Conservation (phyloP, 129 eudicot species). For the Mikania micrantha region DNA sequence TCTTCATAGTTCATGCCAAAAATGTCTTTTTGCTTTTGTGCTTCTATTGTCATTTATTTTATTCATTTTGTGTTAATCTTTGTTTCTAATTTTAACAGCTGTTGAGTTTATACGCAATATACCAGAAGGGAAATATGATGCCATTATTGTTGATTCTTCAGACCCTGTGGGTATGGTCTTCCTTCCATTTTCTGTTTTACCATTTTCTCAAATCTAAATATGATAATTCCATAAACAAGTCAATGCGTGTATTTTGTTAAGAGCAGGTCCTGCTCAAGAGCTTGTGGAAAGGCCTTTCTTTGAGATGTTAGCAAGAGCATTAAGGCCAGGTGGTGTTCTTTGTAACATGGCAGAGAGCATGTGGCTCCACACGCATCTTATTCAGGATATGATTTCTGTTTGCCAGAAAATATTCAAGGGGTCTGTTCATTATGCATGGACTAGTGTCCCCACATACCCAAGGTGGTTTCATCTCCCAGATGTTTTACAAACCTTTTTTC, state of each 20-base stretch:
- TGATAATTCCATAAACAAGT: neutral
- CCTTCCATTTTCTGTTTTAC: neutral
- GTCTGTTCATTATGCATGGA: conserved; percentile 95
- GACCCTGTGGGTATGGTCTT: conserved; percentile 88
- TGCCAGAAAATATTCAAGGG: conserved; percentile 76
- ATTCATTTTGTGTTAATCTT: neutral
- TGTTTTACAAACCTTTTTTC: neutral
- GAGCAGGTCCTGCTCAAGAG: conserved; percentile 87
- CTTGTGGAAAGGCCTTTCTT: conserved; percentile 93
- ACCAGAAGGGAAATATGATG: conserved; percentile 89
- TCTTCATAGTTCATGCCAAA: neutral
- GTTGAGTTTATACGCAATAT: conserved; percentile 54
- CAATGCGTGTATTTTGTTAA: neutral
- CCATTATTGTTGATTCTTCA: conserved; percentile 86
- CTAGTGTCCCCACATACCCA: conserved; percentile 96
- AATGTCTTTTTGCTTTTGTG: neutral
- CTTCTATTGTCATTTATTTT: neutral
- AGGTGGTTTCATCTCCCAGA: conserved; percentile 37
- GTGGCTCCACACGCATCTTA: conserved; percentile 99
- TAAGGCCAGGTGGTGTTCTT: conserved; percentile 95
- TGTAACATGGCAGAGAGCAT: conserved; percentile 98
- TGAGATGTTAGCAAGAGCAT: conserved; percentile 76
- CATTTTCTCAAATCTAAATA: neutral
- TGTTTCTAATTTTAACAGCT: conserved; percentile 40
- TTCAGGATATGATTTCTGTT: conserved; percentile 67